phyloP scores from a whole-genome alignment of 768 basidiomycete species.

The Termitomyces sp. region DNA sequence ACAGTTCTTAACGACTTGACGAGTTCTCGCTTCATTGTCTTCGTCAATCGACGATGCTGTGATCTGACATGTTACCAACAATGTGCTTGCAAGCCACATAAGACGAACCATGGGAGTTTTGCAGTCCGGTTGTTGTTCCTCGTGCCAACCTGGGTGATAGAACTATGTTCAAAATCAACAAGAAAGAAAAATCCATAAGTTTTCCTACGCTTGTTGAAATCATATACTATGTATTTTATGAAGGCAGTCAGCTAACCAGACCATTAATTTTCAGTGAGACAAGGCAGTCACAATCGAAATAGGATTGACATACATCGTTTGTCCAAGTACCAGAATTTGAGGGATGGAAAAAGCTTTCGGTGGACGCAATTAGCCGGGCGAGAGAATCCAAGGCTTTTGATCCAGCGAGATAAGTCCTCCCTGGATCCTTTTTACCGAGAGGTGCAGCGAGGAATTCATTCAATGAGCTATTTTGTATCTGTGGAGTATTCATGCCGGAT shows the following conservation, averaged over 20 bases:
- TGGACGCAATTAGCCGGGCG: constrained; percentile 79
- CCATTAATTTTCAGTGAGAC: neutral
- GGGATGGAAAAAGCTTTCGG: constrained; percentile 89
- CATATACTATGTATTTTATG: constrained; percentile 77
- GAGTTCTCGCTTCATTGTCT: constrained; percentile 75
- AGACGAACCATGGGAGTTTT: constrained; percentile 62
- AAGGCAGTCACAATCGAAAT: neutral
- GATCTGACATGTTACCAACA: neutral
- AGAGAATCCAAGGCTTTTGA: constrained; percentile 82
- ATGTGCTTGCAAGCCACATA: neutral
- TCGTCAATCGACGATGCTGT: constrained; percentile 72
- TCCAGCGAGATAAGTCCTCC: constrained; percentile 69
- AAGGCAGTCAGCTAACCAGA: constrained; percentile 66
- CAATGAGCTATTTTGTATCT: constrained; percentile 37
- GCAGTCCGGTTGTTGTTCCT: constrained; percentile 73
- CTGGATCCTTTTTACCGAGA: constrained; percentile 41
- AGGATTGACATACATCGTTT: constrained; percentile 45
- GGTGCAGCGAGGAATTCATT: constrained; percentile 59
- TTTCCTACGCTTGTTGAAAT: constrained; percentile 71
- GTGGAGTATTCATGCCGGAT: constrained; percentile 58
- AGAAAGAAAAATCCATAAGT: neutral
- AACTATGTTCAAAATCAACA: neutral
- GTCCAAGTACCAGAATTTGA: constrained; percentile 86
- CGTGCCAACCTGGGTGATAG: constrained; percentile 57
- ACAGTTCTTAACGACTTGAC: constrained; percentile 81